Conservation (phyloP, 73 alveolate genomes). For the Symbiodinium natans region DNA sequence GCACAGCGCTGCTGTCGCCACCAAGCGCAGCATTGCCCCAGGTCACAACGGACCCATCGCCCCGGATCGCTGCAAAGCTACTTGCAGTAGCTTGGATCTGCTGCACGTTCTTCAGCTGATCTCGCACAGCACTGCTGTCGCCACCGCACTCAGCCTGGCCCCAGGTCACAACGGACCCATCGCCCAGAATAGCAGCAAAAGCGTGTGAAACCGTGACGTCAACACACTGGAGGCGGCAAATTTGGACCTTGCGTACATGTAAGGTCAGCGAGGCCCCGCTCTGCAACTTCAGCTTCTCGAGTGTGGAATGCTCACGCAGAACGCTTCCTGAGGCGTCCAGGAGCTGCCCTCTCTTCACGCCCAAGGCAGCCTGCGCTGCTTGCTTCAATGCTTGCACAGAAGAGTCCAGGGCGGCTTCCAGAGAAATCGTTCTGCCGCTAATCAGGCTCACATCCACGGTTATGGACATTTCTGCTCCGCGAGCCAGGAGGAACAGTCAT, state of each 20-base stretch:
- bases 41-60: too few species aligned
- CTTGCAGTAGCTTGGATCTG: not conserved
- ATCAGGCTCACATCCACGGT: not conserved
- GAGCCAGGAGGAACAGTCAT: too few species aligned
- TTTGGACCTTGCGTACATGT: not conserved
- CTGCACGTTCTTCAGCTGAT: not conserved
- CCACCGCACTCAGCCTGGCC: not conserved
- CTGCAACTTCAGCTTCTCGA: not conserved
- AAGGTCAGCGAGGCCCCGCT: not conserved
- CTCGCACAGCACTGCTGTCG: not conserved
- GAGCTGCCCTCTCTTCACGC: not conserved
- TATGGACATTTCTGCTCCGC: not conserved
- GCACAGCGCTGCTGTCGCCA: too few species aligned
- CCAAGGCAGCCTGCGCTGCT: not conserved
- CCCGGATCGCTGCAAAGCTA: too few species aligned
- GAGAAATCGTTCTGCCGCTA: not conserved
- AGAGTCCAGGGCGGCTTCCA: not conserved
- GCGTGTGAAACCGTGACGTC: not conserved
- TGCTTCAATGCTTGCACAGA: not conserved
- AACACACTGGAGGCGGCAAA: too few species aligned
- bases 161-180: too few species aligned
- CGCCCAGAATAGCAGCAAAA: too few species aligned
- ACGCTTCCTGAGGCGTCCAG: not conserved
- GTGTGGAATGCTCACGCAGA: not conserved
- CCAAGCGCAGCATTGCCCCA: too few species aligned